phyloP scores from a whole-genome alignment of 768 basidiomycete genomes.

The Vararia minispora region DNA sequence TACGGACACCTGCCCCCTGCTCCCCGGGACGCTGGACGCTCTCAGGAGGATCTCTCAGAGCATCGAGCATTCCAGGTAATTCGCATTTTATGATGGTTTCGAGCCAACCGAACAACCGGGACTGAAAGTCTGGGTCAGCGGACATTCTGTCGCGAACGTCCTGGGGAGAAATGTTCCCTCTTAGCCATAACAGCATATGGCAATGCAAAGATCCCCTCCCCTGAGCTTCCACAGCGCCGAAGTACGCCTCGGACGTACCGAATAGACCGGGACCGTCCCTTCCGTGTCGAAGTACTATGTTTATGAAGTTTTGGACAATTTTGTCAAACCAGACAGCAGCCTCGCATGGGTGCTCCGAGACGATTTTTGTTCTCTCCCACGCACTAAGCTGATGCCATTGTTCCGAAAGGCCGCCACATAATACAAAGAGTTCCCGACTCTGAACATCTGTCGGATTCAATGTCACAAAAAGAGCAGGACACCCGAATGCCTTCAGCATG shows the following conservation, averaged over 20 bases:
- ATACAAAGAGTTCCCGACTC: constrained; percentile 29
- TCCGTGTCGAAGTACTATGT: constrained; percentile 10
- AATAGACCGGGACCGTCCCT: constrained; percentile 20
- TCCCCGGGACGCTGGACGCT: too few relatives aligned
- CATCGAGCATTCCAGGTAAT: constrained; percentile 12
- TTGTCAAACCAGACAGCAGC: constrained; percentile 31
- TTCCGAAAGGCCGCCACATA: constrained; percentile 26
- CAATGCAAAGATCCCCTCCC: constrained; percentile 28
- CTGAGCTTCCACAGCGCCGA: constrained; percentile 30
- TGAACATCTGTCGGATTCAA: constrained; percentile 31
- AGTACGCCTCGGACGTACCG: constrained; percentile 24
- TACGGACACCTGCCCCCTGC: too few relatives aligned
- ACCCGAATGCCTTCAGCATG: neutral
- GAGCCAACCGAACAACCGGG: constrained; percentile 14
- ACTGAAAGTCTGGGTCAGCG: constrained; percentile 14
- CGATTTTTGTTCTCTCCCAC: constrained; percentile 21
- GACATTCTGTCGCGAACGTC: neutral
- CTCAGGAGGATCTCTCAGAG: neutral
- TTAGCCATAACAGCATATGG: constrained; percentile 30
- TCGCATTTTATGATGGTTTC: constrained; percentile 18
- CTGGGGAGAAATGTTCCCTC: constrained; percentile 11
- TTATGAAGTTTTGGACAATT: constrained; percentile 26
- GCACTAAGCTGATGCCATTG: constrained; percentile 20
- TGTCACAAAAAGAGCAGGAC: neutral
- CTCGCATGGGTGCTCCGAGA: constrained; percentile 29